Evolutionary conservation across 257 asterid species (phyloP), one percentile per base, ranked within the genome.

Genomic region (Lithospermum erythrorhizon): DNA sequence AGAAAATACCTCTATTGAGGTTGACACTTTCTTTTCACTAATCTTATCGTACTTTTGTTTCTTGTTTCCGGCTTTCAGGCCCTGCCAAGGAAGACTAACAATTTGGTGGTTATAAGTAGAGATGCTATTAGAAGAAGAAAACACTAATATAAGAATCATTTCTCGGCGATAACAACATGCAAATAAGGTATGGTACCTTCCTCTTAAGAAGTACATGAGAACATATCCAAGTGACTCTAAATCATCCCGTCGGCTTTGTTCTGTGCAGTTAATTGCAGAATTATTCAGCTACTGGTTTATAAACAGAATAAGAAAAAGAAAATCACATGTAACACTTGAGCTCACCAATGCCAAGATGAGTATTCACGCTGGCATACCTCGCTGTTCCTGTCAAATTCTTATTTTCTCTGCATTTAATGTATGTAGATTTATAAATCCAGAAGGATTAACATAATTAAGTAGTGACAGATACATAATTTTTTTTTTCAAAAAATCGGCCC

Each of bases 201-300:
- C 97, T 69, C 89, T 79, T 65, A 90, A 74, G 80, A 90, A 90
- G 72, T 90, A 90, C 96, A 87, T 87, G 69, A 90, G 82, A 70
- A 87, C 96, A 76, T 82, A 90, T 65, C 96, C 97, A 62, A 90
- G 94, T 52, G 97, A 87, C 76, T 90, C 97, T 70, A 90, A 78
- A 75, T 90, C 96, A 83, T 90, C 97, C 82, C 96, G 77, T 55
- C 96, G 85, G 71, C 97, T 90, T 83, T 90, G 97, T 75, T 90
- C 97, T 89, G 62, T 52, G 60, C 57, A 70, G 66, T 67, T 11
- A 41, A 73, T 53, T 57, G 68, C 61, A 71, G 55, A 41, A 2
- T 41, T 13, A 41, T 53, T 19, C n/a, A 48, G 8, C 65, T 41
- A 29, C 18, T 54, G 22, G 19, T 56, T 52, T 20, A 57, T 24